Evolutionary conservation across 129 eudicot genomes (phyloP).

Genomic region (Flaveria robusta): DNA sequence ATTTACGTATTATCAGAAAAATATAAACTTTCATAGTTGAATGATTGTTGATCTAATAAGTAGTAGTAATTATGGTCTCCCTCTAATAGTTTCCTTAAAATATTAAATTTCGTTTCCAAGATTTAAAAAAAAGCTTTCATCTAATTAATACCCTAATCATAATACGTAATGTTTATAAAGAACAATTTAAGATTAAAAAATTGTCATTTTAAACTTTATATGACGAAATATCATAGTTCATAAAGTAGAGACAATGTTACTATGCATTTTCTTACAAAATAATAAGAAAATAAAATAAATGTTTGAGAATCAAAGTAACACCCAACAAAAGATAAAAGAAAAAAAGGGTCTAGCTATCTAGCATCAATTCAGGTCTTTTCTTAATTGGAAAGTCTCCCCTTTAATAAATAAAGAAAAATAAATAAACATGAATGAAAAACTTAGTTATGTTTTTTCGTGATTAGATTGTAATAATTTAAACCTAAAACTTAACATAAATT

Average conservation of each 20-base stretch:
- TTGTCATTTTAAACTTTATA: background rate
- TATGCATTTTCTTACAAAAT: background rate
- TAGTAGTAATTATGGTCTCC: background rate
- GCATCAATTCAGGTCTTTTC: slow-evolving; percentile 20
- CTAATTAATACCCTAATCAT: background rate
- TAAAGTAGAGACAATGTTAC: too few relatives aligned
- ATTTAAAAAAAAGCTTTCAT: background rate
- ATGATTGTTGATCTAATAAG: background rate
- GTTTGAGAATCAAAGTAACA: background rate
- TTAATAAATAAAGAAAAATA: background rate
- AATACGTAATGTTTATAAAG: background rate
- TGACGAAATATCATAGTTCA: background rate
- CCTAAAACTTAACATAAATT: background rate
- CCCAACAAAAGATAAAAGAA: slow-evolving; percentile 1
- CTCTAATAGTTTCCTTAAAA: background rate
- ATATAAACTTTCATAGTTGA: background rate
- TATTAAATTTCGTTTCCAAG: too few relatives aligned
- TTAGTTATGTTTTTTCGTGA: background rate
- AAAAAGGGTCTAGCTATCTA: background rate
- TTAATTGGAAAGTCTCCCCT: background rate
- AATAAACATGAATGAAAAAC: background rate
- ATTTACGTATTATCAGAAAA: background rate
- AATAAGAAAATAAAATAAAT: background rate
- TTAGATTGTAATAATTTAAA: background rate
- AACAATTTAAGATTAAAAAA: background rate